Evolutionary conservation across 1,139 yeast species (phyloP), one percentile per base, ranked within the genome.

Genomic region (Geotrichum restrictum): DNA sequence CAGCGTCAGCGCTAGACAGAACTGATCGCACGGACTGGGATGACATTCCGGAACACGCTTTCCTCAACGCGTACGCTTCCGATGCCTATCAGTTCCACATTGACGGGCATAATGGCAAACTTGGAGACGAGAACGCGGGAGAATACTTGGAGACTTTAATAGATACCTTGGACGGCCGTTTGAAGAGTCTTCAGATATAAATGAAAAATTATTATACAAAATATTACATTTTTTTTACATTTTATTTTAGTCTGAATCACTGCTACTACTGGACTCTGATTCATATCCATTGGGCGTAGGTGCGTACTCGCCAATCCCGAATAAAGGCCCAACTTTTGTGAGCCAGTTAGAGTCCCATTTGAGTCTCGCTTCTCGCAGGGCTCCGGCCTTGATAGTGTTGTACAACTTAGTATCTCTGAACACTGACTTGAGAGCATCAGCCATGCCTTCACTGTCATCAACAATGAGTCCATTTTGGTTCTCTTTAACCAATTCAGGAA

Each of bases 311-410:
- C 52, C 50, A 22, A 69, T 60, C 11, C 71, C 72, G 56, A 72
- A 72, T 42, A 72, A 59, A 1, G 75, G 75, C 1, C 74, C 75
- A 4, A 72, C 62, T 54, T 68, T 69, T 18, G 55, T 58, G 19
- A 58, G 58, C 98, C 98, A 93, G 63, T 85, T 86, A 18, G 76
- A 72, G 45, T 81, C 80, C 98, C 98, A 93, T 53, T 88, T 76
- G 33, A 70, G 66, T 42, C 73, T 59, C 51, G 95, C 80, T 66
- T 91, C 96, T 19, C 64, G 56, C 55, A 82, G 38, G 0, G 97
- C 98, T 7, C 96, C 96, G 5, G 64, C 59, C 59, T 78, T 82
- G 45, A 91, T 65, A 1, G 60, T 72, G 1, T 65, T 48, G 22
- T 61, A 65, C 19, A 69, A 57, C 48, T 62, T 50, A 1, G 60